Percentiles rank a stretch among this genome's conserved stretches.
phyloP scores from a whole-genome alignment of 139 green algal species.

The Pedinophyceae sp. region DNA sequence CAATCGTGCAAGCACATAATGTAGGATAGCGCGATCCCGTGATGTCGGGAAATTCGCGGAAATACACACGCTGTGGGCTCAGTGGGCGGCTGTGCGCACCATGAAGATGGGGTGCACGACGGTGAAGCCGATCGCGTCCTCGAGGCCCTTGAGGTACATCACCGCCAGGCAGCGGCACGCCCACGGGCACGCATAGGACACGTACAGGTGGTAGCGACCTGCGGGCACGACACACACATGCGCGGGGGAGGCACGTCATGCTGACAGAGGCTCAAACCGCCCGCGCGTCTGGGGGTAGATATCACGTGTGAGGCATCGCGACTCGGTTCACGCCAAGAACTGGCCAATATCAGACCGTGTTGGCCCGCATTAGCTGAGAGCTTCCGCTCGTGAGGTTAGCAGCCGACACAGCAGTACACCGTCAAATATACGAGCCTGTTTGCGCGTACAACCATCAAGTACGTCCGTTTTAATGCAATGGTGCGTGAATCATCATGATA shows the following conservation, averaged over 20 bases:
- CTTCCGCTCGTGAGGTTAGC: no score
- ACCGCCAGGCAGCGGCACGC: slow-evolving; percentile 50
- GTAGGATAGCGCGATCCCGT: no score
- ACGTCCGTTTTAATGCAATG: neutral
- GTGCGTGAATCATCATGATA: neutral
- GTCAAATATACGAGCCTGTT: neutral
- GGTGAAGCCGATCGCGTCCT: slow-evolving; percentile 61
- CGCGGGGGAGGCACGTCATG: no score
- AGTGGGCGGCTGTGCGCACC: no score
- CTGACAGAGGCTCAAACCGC: neutral
- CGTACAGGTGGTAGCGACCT: slow-evolving; percentile 85
- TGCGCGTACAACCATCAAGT: neutral
- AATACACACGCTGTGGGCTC: no score
- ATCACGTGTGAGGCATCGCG: neutral
- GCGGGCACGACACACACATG: no score
- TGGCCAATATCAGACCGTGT: neutral
- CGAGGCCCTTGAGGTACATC: slow-evolving; percentile 54
- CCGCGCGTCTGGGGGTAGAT: neutral
- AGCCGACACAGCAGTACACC: no score
- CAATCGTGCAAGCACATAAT: no score
- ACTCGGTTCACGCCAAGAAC: neutral
- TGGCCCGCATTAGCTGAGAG: no score
- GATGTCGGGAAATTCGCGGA: no score
- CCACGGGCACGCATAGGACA: slow-evolving; percentile 90
- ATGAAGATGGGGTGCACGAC: slow-evolving; percentile 78